Conservation (phyloP, 176 grass and related monocot genomes). For the Phoenix dactylifera region DNA sequence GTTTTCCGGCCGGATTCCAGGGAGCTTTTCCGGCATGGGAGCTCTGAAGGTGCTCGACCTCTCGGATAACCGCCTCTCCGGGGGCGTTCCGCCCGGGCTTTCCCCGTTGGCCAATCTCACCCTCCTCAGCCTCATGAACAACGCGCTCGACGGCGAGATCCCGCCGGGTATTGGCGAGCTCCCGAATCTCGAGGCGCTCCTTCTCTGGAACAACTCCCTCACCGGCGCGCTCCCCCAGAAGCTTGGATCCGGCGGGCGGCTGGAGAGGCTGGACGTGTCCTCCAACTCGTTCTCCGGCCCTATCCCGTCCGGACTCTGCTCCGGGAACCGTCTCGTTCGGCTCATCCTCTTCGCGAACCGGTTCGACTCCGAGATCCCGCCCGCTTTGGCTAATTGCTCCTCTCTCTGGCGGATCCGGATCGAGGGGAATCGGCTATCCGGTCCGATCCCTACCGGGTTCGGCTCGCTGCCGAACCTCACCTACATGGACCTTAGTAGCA, state of each 20-base stretch:
- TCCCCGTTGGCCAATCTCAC: conserved; percentile 39
- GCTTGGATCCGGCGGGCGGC: conserved; percentile 33
- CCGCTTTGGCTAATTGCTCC: conserved; percentile 47
- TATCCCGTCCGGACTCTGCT: conserved; percentile 49
- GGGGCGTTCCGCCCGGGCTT: conserved; percentile 33
- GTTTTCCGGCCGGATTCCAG: conserved; percentile 41
- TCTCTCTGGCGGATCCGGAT: conserved; percentile 75
- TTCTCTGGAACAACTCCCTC: conserved; percentile 96
- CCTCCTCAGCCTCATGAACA: conserved; percentile 72
- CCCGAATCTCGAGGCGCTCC: conserved; percentile 55
- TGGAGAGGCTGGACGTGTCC: conserved; percentile 68
- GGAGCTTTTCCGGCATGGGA: conserved; percentile 24
- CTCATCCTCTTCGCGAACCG: conserved; percentile 87
- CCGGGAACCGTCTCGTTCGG: conserved; percentile 40
- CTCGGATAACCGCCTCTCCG: conserved; percentile 60
- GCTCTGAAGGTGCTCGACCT: conserved; percentile 50
- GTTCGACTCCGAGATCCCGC: conserved; percentile 58
- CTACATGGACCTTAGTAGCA: conserved; percentile 80
- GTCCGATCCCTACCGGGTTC: conserved; percentile 56
- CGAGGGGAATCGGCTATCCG: conserved; percentile 49
- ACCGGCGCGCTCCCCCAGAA: conserved; percentile 40
- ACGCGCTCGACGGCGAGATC: conserved; percentile 50
- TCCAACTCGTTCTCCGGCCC: conserved; percentile 60
- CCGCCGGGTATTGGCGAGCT: conserved; percentile 44
- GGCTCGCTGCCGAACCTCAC: conserved; percentile 61